A percentile compares a stretch with the other conserved stretches of the same genome.
These are phyloP conservation scores for Cantharellus cinnabarinus DNA, from an alignment of 768 basidiomycete genomes.

Conservation along the genomic window DNA sequence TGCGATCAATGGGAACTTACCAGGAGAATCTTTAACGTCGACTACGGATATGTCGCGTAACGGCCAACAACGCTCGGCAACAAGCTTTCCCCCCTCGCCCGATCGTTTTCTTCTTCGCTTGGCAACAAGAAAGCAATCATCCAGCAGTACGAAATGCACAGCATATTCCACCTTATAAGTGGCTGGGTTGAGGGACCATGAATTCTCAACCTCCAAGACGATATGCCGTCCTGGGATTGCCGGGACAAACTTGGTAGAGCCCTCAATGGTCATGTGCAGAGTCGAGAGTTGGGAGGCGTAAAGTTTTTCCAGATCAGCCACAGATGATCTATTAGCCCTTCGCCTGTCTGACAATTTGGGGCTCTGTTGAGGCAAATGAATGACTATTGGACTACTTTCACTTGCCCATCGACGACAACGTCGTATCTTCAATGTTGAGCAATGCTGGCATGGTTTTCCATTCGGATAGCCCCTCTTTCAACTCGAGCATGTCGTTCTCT, in stretches of 20 bases:
- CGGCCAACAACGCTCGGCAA: conserved; percentile 86
- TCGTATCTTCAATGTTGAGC: conserved; percentile 69
- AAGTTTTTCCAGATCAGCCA: conserved; percentile 85
- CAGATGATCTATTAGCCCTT: conserved; percentile 61
- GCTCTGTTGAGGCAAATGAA: neutral
- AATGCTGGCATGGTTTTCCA: conserved; percentile 93
- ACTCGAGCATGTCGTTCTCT: conserved; percentile 93
- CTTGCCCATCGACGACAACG: conserved; percentile 35
- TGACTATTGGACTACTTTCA: neutral
- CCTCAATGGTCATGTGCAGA: conserved; percentile 77
- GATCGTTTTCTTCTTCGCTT: conserved; percentile 46
- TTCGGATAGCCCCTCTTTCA: conserved; percentile 83
- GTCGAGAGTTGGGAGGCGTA: conserved; percentile 91
- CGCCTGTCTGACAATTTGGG: conserved; percentile 24
- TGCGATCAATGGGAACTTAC: conserved; percentile 26
- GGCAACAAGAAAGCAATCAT: conserved; percentile 80
- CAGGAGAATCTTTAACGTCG: conserved; percentile 87
- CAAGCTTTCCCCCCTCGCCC: conserved; percentile 53
- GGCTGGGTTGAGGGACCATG: conserved; percentile 73
- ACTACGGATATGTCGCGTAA: conserved; percentile 85
- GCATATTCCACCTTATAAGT: conserved; percentile 83
- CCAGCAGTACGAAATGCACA: conserved; percentile 77
- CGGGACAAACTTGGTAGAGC: conserved; percentile 86
- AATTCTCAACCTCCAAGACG: conserved; percentile 63
- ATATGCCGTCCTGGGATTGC: conserved; percentile 82